A percentile compares a stretch with the other conserved stretches of the same genome.
phyloP scores from a whole-genome alignment of 768 basidiomycete genomes.

The Suillus plorans region DNA sequence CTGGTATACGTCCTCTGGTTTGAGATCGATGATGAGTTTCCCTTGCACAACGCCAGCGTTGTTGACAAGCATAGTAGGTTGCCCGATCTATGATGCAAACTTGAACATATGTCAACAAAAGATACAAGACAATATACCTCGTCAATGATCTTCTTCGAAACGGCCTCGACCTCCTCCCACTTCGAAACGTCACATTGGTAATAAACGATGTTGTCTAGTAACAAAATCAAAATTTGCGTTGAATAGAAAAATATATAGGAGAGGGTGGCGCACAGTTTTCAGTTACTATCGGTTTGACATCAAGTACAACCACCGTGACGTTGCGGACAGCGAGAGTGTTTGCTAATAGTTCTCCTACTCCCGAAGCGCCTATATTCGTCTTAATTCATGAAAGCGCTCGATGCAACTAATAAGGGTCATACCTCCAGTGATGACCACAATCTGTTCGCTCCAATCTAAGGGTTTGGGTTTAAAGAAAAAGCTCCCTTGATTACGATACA shows the following conservation, averaged over 20 bases:
- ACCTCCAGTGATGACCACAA: constrained; percentile 93
- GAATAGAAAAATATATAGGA: not conserved
- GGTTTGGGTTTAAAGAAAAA: constrained; percentile 57
- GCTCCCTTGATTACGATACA: constrained; percentile 76
- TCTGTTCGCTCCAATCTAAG: constrained; percentile 86
- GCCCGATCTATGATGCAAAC: constrained; percentile 58
- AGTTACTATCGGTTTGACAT: constrained; percentile 72
- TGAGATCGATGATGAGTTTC: constrained; percentile 79
- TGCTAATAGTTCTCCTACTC: constrained; percentile 85
- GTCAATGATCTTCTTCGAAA: constrained; percentile 69
- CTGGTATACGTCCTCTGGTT: constrained; percentile 78
- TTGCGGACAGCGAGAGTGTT: constrained; percentile 83
- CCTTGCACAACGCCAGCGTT: constrained; percentile 95
- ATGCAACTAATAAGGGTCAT: constrained; percentile 17
- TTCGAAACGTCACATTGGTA: constrained; percentile 93
- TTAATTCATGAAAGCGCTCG: not conserved
- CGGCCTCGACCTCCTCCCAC: constrained; percentile 78
- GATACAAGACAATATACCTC: constrained; percentile 52
- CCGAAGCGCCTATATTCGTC: constrained; percentile 66
- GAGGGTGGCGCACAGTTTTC: constrained; percentile 61
- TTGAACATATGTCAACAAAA: not conserved
- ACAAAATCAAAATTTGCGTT: not conserved
- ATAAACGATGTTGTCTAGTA: constrained; percentile 74
- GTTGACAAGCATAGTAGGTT: constrained; percentile 89
- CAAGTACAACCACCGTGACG: constrained; percentile 83